Evolutionary conservation across 1,284 basidiomycete genomes (phyloP).

Genomic region (Heliocybe sulcata): DNA sequence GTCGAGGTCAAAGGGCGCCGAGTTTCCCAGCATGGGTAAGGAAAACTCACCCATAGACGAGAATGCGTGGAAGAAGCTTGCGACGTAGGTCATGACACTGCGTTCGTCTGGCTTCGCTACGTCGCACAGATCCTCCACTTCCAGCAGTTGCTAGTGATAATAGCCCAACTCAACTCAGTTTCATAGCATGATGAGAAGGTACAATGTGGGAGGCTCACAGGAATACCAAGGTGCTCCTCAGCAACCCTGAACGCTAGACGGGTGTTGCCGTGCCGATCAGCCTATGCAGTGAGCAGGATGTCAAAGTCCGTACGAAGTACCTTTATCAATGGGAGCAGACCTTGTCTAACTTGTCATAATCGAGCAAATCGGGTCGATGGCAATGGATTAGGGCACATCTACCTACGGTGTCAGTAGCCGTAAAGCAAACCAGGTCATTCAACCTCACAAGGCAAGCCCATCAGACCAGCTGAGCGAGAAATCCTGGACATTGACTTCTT

Average conservation of each 20-base stretch:
- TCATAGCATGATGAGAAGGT: neutral
- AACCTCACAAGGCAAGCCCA: conserved; percentile 84
- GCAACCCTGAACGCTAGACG: conserved; percentile 83
- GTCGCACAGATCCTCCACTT: conserved; percentile 96
- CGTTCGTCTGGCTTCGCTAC: conserved; percentile 86
- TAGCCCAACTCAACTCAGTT: neutral
- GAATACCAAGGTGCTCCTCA: conserved; percentile 81
- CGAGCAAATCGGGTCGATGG: conserved; percentile 91
- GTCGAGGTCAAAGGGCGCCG: neutral
- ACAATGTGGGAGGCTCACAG: conserved; percentile 48
- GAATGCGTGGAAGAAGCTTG: conserved; percentile 97
- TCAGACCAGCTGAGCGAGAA: conserved; percentile 92
- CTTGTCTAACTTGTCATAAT: conserved; percentile 83
- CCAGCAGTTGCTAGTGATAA: conserved; percentile 73
- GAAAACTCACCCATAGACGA: conserved; percentile 79
- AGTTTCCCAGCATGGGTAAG: neutral
- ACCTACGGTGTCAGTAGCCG: no score
- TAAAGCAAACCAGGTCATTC: neutral
- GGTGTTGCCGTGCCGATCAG: conserved; percentile 77
- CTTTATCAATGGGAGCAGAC: conserved; percentile 24
- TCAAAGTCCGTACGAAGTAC: neutral
- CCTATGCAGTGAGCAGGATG: conserved; percentile 27
- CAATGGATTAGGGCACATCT: conserved; percentile 96
- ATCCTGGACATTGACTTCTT: conserved; percentile 89
- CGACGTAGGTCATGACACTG: conserved; percentile 93